phyloP scores from a whole-genome alignment of 108 stramenopile genomes.

The Licmophora abbreviata region DNA sequence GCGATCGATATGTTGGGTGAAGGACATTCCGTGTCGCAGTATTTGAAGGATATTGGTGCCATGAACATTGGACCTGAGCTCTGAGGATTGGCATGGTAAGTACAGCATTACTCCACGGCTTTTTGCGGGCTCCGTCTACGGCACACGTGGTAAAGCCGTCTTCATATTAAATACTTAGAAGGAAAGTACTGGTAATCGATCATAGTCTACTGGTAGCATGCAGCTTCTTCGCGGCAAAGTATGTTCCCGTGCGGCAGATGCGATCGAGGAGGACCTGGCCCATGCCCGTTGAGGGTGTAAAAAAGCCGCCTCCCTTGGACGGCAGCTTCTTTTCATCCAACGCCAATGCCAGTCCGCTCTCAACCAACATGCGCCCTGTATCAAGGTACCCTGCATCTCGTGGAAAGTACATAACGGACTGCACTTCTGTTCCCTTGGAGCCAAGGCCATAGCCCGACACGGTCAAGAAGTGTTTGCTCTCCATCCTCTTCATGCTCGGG shows the following conservation, averaged over 20 bases:
- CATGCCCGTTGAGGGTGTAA: slow-evolving; percentile 52
- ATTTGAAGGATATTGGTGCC: slow-evolving; percentile 18
- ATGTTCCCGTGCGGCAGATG: slow-evolving; percentile 41
- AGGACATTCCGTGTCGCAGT: slow-evolving; percentile 22
- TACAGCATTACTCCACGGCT: no score
- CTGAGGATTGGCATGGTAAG: slow-evolving; percentile 4
- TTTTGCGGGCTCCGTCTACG: no score
- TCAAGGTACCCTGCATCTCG: slow-evolving; percentile 61
- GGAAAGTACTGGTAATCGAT: no score
- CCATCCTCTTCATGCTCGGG: slow-evolving; percentile 56
- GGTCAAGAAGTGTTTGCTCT: slow-evolving; percentile 39
- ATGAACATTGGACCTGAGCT: slow-evolving; percentile 21
- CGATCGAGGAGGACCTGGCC: slow-evolving; percentile 62
- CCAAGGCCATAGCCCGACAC: slow-evolving; percentile 43
- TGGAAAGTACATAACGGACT: slow-evolving; percentile 46
- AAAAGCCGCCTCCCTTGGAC: slow-evolving; percentile 53
- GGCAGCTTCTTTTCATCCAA: slow-evolving; percentile 21
- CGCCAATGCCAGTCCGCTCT: slow-evolving; percentile 62
- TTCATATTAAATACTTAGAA: no score
- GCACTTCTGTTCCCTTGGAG: slow-evolving; percentile 35
- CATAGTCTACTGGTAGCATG: no score
- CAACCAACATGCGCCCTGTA: slow-evolving; percentile 74
- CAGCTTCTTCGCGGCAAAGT: slow-evolving; percentile 19
- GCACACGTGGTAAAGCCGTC: no score
- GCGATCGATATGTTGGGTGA: slow-evolving; percentile 14